These are phyloP conservation scores for Claviceps lovelessii DNA, from an alignment of 2,329 filamentous ascomycete genomes.

Conservation along the genomic window DNA sequence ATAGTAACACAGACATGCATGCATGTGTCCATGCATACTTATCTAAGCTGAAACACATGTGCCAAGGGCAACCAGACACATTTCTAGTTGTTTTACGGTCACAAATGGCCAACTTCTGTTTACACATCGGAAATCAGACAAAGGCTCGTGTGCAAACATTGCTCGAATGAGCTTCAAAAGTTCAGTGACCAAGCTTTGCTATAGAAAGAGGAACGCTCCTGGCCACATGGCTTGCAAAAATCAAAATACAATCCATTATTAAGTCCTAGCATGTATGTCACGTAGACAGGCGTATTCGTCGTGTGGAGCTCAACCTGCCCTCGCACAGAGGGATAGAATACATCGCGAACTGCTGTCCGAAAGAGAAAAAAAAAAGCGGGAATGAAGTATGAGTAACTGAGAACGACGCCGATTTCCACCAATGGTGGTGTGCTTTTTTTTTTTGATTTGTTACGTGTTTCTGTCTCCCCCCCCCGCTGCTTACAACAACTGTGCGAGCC, in stretches of 20 bases:
- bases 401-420: slow-evolving; percentile 23
- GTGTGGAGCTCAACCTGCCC: slow-evolving; percentile 13
- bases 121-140: not conserved
- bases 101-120: not conserved
- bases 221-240: slow-evolving; percentile 6
- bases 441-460: no score
- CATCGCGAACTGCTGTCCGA: slow-evolving; percentile 21
- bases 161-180: not conserved
- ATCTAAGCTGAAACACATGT: not conserved
- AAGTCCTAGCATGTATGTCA: slow-evolving; percentile 25
- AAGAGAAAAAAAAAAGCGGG: slow-evolving; percentile 20
- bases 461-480: slow-evolving; percentile 10
- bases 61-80: not conserved
- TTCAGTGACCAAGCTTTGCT: not conserved
- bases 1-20: not conserved
- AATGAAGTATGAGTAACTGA: slow-evolving; percentile 20
- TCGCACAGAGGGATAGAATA: slow-evolving; percentile 15
- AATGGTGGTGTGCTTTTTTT: slow-evolving; percentile 13
- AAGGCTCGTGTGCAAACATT: no score
- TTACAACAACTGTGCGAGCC: slow-evolving; percentile 39
- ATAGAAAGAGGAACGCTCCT: not conserved
- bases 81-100: no score
- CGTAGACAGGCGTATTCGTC: slow-evolving; percentile 5
- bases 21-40: no score
- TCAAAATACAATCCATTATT: slow-evolving; percentile 30